Evolutionary conservation across 805 yeast species (phyloP).

Genomic region (Barnettozyma wickerhamii): DNA sequence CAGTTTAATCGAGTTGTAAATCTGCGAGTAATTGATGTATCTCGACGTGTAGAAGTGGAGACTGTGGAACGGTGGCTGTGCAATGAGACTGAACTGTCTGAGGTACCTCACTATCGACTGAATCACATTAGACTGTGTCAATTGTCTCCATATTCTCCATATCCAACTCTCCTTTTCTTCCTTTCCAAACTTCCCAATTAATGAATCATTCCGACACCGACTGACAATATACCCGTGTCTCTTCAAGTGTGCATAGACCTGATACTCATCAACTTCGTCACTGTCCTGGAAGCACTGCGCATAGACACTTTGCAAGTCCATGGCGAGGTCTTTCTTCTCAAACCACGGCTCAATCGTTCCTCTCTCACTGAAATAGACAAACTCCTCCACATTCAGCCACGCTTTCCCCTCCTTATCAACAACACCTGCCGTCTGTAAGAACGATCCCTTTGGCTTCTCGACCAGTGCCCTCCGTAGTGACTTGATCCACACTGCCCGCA

Average conservation of each 20-base stretch:
- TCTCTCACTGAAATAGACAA: conserved; percentile 74
- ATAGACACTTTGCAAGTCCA: conserved; percentile 65
- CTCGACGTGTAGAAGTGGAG: conserved; percentile 16
- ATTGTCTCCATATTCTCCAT: not conserved
- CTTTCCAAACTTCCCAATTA: not conserved
- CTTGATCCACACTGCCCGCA: conserved; percentile 46
- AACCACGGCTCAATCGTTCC: conserved; percentile 53
- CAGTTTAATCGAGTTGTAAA: conserved; percentile 28
- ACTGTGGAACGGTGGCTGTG: conserved; percentile 14
- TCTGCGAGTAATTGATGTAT: conserved; percentile 25
- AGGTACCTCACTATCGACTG: not conserved
- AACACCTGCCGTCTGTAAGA: conserved; percentile 67
- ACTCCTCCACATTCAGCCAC: conserved; percentile 61
- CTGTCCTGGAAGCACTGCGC: conserved; percentile 39
- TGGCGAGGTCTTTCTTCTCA: conserved; percentile 30
- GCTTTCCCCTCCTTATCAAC: conserved; percentile 44
- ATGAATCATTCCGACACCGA: conserved; percentile 19
- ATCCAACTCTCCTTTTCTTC: not conserved
- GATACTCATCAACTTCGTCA: conserved; percentile 48
- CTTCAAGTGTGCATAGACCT: conserved; percentile 69
- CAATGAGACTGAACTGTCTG: conserved; percentile 5
- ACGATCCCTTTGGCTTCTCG: conserved; percentile 62
- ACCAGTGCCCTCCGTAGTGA: conserved; percentile 32
- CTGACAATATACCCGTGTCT: conserved; percentile 73
- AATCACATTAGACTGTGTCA: not conserved